Base-by-base conservation (phyloP, 2,329 filamentous ascomycete species). In the Clonostachys chloroleuca region DNA sequence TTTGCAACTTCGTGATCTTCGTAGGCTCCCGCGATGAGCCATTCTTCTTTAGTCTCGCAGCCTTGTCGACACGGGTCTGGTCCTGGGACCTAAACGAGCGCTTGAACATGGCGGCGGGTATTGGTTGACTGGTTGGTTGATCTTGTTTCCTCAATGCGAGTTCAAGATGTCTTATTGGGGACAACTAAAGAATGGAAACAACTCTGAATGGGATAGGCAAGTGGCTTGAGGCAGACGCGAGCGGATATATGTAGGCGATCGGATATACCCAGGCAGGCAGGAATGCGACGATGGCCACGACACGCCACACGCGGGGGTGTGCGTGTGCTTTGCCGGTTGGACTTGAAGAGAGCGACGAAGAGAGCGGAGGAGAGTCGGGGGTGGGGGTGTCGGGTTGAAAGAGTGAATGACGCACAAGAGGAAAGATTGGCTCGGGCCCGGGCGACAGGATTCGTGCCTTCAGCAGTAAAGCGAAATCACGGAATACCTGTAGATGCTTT, bases 41-140 rank as follows among this genome's bases (percentile, higher is more conserved):
- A 54, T 63, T 64, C 63, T 76, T 79, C 78, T 86, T 94, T 77
- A 87, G 78, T 78, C 89, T 92, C 68, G 83, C 79, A 70, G 87
- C 79, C 83, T 96, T 96, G 75, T 89, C 87, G 69, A 92, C 87
- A 63, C 91, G 88, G 70, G 58, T 60, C 56, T 66, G 68, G 60
- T 92, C 86, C 69, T 85, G 86, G 58, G 86, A 85, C 68, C 84
- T 79, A 74, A 94, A 92, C 63, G 91, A 92, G 67, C 89, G 89
- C 75, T 91, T 95, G 79, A 96, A 95, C 89, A 96, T 96, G 69
- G 66, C 63, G 65, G 67, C 66, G 68, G 67, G 52, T 52, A 49
- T 43, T 37, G 40, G 40, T 36, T 9, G 34, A 36, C 30, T 36
- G 34, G 17, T 13, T 30, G 24, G 24, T 30, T 10, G 24, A 30